phyloP scores from a whole-genome alignment of 2,329 filamentous ascomycete species.

The Colletotrichum magnum region DNA sequence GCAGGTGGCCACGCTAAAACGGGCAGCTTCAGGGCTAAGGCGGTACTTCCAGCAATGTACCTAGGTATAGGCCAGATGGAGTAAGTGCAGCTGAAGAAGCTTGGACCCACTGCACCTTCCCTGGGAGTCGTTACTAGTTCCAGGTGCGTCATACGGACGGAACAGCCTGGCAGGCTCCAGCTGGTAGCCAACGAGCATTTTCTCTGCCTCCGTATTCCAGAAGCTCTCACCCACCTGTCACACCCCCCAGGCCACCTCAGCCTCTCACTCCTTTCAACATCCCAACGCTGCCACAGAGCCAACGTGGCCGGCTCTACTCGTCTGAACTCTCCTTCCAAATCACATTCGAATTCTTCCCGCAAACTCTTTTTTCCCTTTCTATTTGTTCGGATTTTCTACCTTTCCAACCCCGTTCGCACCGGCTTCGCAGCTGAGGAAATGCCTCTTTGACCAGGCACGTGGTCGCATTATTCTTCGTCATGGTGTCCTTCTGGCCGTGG shows the following conservation, averaged over 20 bases:
- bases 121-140: not conserved
- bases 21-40: not conserved
- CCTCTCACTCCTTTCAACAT: conserved; percentile 24
- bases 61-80: too few species aligned
- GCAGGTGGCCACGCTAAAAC: not conserved
- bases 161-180: not conserved
- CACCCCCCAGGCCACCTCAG: conserved; percentile 14
- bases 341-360: not conserved
- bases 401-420: not conserved
- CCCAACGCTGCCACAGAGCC: conserved; percentile 18
- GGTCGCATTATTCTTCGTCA: conserved; percentile 52
- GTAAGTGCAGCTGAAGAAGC: not conserved
- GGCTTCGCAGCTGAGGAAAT: conserved; percentile 26
- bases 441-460: conserved; percentile 36
- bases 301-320: conserved; percentile 8
- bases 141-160: not conserved
- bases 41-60: too few species aligned
- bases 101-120: not conserved
- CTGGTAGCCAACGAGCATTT: not conserved
- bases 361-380: not conserved
- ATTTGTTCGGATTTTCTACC: not conserved
- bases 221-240: conserved; percentile 1
- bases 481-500: conserved; percentile 92
- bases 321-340: conserved; percentile 17
- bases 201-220: not conserved